Conservation (phyloP, 176 grass and related monocot genomes). For the Zizania latifolia region DNA sequence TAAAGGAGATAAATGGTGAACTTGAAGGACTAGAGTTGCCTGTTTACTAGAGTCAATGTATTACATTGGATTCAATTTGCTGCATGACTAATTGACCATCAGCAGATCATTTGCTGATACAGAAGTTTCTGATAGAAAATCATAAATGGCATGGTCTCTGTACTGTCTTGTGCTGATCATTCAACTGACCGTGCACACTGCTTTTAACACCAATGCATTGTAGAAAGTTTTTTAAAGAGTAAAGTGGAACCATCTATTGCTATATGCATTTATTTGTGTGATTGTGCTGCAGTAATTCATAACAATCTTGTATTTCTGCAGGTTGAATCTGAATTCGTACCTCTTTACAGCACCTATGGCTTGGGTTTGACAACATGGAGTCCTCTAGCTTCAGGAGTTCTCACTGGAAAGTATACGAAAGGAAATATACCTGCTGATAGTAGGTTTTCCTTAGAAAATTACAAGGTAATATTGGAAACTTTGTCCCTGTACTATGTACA, state of each 20-base stretch:
- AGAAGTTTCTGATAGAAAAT: background rate
- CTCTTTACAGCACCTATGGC: conserved; percentile 78
- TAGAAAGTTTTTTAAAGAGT: no score
- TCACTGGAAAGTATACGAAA: conserved; percentile 81
- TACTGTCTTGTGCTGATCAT: background rate
- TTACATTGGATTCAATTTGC: no score
- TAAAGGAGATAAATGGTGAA: background rate
- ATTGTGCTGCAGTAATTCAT: background rate
- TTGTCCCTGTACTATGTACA: no score
- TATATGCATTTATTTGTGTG: background rate
- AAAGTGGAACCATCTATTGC: background rate
- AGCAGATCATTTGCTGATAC: background rate
- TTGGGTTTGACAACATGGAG: conserved; percentile 94
- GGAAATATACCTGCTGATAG: conserved; percentile 76
- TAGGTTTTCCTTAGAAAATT: conserved; percentile 90
- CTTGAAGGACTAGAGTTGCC: background rate
- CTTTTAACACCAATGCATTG: background rate
- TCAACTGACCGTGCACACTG: background rate
- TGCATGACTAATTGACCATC: background rate
- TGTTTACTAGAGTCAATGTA: no score
- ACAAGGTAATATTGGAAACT: conserved; percentile 54
- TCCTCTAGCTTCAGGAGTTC: conserved; percentile 90
- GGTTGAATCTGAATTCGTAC: conserved; percentile 88
- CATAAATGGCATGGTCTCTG: background rate
- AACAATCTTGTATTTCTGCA: conserved; percentile 25